Evolutionary conservation across 225 moss, liverwort and hornwort species (phyloP).

Genomic region (Pseudisothecium myosuroides): DNA sequence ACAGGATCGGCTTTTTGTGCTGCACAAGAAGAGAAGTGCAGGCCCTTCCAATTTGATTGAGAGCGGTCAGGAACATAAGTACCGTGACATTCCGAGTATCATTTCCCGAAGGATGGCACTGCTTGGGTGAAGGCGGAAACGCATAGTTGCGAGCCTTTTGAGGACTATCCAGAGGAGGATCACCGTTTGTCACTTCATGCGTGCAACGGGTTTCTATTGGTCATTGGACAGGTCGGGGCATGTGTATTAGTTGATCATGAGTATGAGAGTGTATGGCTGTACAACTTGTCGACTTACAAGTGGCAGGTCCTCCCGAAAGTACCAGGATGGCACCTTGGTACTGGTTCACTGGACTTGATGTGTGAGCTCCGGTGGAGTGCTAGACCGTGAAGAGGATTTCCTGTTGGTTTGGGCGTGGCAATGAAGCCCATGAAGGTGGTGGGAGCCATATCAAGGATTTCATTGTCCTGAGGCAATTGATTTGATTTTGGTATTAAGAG

Average conservation of each 20-base stretch:
- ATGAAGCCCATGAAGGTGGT: not conserved
- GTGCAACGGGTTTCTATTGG: not conserved
- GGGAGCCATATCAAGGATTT: not conserved
- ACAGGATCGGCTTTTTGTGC: not conserved
- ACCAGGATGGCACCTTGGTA: not conserved
- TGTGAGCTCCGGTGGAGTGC: not conserved
- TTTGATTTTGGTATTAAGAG: too few species aligned
- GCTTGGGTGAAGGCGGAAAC: not conserved
- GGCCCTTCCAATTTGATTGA: not conserved
- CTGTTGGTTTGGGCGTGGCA: not conserved
- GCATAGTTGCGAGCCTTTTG: not conserved
- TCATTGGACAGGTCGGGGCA: not conserved
- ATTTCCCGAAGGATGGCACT: not conserved
- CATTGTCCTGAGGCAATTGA: too few species aligned
- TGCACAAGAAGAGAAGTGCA: not conserved
- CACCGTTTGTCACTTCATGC: not conserved
- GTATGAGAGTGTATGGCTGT: not conserved
- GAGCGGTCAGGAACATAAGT: not conserved
- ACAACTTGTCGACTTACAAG: not conserved
- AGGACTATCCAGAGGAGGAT: not conserved
- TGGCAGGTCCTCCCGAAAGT: not conserved
- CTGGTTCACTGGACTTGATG: not conserved
- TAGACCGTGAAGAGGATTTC: not conserved
- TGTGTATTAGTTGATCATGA: not conserved
- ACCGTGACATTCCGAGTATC: not conserved